These are phyloP conservation scores for Dimargaris verticillata DNA, from an alignment of 192 early-diverging fungal genomes.

Conservation along the genomic window DNA sequence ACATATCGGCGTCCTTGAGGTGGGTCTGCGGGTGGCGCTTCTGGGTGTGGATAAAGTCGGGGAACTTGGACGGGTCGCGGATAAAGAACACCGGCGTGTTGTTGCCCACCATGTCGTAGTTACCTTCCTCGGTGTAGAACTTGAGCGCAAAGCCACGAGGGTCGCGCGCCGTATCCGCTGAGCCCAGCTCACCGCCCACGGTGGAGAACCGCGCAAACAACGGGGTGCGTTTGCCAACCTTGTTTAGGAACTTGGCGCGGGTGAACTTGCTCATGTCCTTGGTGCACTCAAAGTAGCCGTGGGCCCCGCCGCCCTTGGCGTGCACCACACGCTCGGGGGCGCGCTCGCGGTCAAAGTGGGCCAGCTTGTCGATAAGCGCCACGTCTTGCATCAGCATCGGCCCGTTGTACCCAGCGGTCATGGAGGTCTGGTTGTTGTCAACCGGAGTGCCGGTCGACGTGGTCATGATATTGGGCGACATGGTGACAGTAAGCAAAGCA, in stretches of 20 bases:
- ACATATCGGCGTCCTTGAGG: conserved; percentile 43
- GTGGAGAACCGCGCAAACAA: conserved; percentile 68
- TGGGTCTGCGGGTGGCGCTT: conserved; percentile 70
- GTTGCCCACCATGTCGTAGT: conserved; percentile 78
- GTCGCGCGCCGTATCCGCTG: conserved; percentile 60
- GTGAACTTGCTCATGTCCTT: conserved; percentile 49
- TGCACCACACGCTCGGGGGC: conserved; percentile 79
- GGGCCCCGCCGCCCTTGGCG: conserved; percentile 69
- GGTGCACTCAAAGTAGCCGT: conserved; percentile 69
- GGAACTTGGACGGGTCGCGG: conserved; percentile 64
- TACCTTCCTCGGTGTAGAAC: conserved; percentile 78
- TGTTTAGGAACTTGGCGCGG: conserved; percentile 53
- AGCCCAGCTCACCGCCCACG: conserved; percentile 57
- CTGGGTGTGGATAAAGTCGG: conserved; percentile 70
- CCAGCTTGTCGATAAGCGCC: conserved; percentile 57
- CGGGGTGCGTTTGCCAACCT: conserved; percentile 61
- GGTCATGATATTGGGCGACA: conserved; percentile 12
- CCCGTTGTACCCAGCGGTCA: conserved; percentile 47
- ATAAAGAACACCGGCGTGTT: conserved; percentile 76
- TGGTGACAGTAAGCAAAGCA: too few species aligned
- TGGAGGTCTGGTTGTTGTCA: conserved; percentile 55
- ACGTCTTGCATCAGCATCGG: conserved; percentile 59
- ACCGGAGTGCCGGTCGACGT: conserved; percentile 53
- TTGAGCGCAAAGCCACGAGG: conserved; percentile 70
- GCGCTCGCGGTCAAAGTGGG: conserved; percentile 74